Evolutionary conservation across 2,329 filamentous ascomycete species (phyloP), one percentile per base, ranked within the genome.

Genomic region (Helicocarpus griseus): DNA sequence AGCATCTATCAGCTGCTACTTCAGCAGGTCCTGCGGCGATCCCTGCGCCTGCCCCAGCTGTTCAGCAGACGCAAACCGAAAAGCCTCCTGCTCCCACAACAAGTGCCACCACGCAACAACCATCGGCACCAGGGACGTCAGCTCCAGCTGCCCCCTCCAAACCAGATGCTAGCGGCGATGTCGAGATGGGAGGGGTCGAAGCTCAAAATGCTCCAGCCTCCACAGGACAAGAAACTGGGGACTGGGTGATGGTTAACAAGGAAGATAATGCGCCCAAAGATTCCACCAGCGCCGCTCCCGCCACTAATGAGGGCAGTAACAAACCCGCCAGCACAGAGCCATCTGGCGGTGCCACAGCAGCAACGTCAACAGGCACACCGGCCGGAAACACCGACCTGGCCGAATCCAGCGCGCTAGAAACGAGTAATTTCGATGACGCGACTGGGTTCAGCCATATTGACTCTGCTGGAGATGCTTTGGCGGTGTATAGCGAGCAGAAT

Each of bases 171-270:
- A 49, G 51, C 49, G 48, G 48, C 9, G 70, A 74, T 33, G 68
- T 80, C 53, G 76, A 77, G 54, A 77, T 87, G 80, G 76, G 78
- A 14, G 78, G 78, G 51, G 76, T 78, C 24, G 69, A 74, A 14
- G 68, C 67, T 31, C 56, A 54, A 24, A 61, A 61, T 29, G 65
- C 69, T 38, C 63, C 66, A 19, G 65, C 69, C 19, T 62, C 68
- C 8, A 63, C 14, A 24, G 65, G 66, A 13, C 75, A 74, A 17
- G 74, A 77, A 11, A 77, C 73, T 19, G 83, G 79, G 28, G 86
- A 89, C 56, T 89, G 86, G 86, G 82, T 89, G 3, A 83, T 89
- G 52, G 80, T 89, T 28, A 80, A 83, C 51, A 83, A 85, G 57
- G 80, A 79, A 44, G 77, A 75, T 22, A 70, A 60, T 19, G 46